Base-by-base conservation (phyloP, 2,329 filamentous ascomycete species). In the Teratosphaeria pseudoeucalypti region DNA sequence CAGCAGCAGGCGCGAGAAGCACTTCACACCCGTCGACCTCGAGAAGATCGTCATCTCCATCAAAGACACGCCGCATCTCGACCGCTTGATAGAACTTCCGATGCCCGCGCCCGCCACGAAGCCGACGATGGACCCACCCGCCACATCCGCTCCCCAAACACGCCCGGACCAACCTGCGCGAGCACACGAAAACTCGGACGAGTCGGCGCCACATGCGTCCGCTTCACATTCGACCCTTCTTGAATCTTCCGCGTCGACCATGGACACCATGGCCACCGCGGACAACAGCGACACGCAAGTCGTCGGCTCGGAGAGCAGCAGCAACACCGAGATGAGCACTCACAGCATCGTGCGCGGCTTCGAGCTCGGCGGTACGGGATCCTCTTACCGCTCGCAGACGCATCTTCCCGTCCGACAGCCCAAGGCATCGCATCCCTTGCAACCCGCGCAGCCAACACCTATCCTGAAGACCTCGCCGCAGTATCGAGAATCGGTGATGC, bases 41-140 rank as follows among this genome's bases (percentile, higher is more conserved):
- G 90, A 96, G 75, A 95, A 95, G 78, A 95, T 97, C 83, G 90
- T 96, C 52, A 85, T 89, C 59, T 90, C 87, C 47, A 96, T 96
- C 71, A 89, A 95, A 74, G 88, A 94, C 75, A 90, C 89, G 75
- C 85, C 85, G 73, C 81, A 82, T 54, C 79, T 92, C 26, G 79
- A 83, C 68, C 43, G 43, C 43, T 82, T 83, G 4, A 73, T 84
- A 43, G 76, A 81, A 56, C 73, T 74, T 59, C 65, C 68, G 34
- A 66, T 71, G 61, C 61, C 69, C 16, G 62, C 62, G 23, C 60
- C 63, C 10, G 52, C 57, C 53, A 58, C 64, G 39, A 55, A 58
- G 54, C 19, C 47, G 37, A 34, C 23, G 12, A 57, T 39, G n/a
- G 62, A 64, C 37, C 59, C 60, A 58, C 60, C 67, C 49, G 61